These are phyloP conservation scores for Linum usitatissimum DNA, from an alignment of 345 rosid genomes.

Conservation along the genomic window DNA sequence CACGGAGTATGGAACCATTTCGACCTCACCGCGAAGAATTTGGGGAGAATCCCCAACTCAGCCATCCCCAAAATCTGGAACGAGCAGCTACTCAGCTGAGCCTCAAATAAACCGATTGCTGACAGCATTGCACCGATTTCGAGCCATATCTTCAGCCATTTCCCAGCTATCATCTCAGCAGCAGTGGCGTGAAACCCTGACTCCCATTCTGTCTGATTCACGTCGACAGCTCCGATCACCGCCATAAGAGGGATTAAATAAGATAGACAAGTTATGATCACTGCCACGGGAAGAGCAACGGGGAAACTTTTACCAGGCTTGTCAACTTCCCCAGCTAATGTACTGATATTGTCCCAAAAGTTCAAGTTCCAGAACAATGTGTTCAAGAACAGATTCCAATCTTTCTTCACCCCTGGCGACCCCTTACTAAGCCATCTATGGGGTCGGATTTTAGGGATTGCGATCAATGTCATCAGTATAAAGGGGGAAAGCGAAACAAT, in stretches of 20 bases:
- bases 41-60: conserved; percentile 18
- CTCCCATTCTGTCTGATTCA: conserved; percentile 15
- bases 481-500: conserved; percentile 16
- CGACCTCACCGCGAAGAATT: conserved; percentile 15
- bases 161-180: conserved; percentile 21
- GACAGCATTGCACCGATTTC: conserved; percentile 19
- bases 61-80: conserved; percentile 22
- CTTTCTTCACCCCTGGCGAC: conserved; percentile 10
- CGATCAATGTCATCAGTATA: conserved; percentile 5
- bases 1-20: conserved; percentile 35
- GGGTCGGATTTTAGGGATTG: conserved; percentile 21
- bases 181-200: conserved; percentile 15
- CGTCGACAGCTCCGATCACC: conserved; percentile 10
- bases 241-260: conserved; percentile 21
- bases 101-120: conserved; percentile 18
- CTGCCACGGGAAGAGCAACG: conserved; percentile 14
- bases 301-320: conserved; percentile 17
- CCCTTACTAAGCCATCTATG: conserved; percentile 20
- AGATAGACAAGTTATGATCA: conserved; percentile 8
- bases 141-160: conserved; percentile 22
- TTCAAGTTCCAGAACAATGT: conserved; percentile 23
- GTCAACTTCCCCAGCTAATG: conserved; percentile 24
- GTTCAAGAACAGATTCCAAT: conserved; percentile 19
- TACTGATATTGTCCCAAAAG: conserved; percentile 24
- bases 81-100: conserved; percentile 16